Base-by-base conservation (phyloP, 257 asterid species). In the Przewalskia tangutica region DNA sequence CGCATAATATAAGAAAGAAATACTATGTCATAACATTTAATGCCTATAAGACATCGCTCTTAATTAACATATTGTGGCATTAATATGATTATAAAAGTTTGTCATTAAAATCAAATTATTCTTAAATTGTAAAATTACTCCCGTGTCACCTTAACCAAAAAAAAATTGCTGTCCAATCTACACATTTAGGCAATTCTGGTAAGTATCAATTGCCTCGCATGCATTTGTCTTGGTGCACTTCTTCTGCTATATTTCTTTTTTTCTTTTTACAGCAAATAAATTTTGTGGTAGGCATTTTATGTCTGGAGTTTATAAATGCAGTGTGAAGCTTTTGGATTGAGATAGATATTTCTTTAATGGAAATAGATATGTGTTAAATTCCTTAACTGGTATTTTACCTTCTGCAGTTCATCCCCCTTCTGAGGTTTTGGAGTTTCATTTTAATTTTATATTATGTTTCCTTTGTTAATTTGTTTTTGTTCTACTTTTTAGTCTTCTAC, bases 161-260 rank as follows among this genome's bases (percentile, higher is more conserved):
- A 27, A 23, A 27, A 27, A 27, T 27, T 27, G 86, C 93, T 83
- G 86, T 67, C 27, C 92, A 87, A 89, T 83, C 89, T 84, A 82
- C 90, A 58, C 83, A 90, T 85, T 86, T 87, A 40, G 82, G 75
- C 83, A 90, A 65, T 66, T 88, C 91, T 82, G 96, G 97, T 94
- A 86, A 81, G 32, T 36, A 51, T 46, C 54, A 56, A 64, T 78
- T 54, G 58, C 32, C 38, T 17, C 70, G 44, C 81, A 44, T 44
- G 34, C 51, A 18, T 18, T 60, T 79, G 42, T 84, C 17, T 40
- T 20, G 23, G 64, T 80, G 81, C 81, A 36, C 5, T 80, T 13
- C 12, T 64, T 63, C 14, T 48, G 80, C 4, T 59, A 27, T 53
- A 59, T 63, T 75, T 59, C 71, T 82, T 23, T 79, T 50, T 71